These are phyloP conservation scores for Boechera retrofracta DNA, from an alignment of 345 rosid genomes.

Conservation along the genomic window DNA sequence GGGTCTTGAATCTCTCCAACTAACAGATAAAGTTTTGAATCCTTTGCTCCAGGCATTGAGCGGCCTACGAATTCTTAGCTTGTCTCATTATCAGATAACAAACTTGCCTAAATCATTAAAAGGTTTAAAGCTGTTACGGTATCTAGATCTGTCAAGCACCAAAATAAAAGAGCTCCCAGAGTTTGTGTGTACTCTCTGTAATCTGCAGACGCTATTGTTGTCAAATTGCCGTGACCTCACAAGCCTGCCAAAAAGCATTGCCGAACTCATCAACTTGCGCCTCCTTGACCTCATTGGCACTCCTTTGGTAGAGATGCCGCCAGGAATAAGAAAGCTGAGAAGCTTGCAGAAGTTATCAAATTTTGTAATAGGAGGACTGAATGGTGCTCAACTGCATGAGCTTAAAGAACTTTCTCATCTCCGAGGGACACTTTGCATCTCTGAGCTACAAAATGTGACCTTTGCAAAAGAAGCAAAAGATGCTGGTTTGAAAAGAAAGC, in stretches of 20 bases:
- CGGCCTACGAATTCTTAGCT: constrained; percentile 41
- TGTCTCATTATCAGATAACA: constrained; percentile 44
- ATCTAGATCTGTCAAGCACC: constrained; percentile 48
- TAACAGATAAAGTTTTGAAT: constrained; percentile 35
- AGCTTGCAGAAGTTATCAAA: constrained; percentile 43
- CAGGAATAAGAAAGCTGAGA: constrained; percentile 44
- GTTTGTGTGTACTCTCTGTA: constrained; percentile 43
- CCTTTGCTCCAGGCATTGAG: constrained; percentile 36
- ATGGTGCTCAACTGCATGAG: constrained; percentile 45
- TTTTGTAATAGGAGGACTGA: constrained; percentile 41
- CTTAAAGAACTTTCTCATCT: constrained; percentile 44
- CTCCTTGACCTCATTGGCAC: constrained; percentile 46
- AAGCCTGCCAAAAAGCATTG: constrained; percentile 47
- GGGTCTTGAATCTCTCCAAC: constrained; percentile 43
- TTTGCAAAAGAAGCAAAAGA: constrained; percentile 45
- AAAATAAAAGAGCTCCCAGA: constrained; percentile 43
- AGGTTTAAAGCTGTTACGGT: constrained; percentile 44
- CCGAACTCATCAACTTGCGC: constrained; percentile 46
- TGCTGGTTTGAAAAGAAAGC: constrained; percentile 46
- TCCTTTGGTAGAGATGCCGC: constrained; percentile 46
- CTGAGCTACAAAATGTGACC: constrained; percentile 44
- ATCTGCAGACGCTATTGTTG: constrained; percentile 48
- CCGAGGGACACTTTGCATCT: constrained; percentile 48
- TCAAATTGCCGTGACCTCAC: constrained; percentile 31
- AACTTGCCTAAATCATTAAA: constrained; percentile 43